Base-by-base conservation (phyloP, 2,329 filamentous ascomycete genomes). In the Chrysosporium queenslandicum region DNA sequence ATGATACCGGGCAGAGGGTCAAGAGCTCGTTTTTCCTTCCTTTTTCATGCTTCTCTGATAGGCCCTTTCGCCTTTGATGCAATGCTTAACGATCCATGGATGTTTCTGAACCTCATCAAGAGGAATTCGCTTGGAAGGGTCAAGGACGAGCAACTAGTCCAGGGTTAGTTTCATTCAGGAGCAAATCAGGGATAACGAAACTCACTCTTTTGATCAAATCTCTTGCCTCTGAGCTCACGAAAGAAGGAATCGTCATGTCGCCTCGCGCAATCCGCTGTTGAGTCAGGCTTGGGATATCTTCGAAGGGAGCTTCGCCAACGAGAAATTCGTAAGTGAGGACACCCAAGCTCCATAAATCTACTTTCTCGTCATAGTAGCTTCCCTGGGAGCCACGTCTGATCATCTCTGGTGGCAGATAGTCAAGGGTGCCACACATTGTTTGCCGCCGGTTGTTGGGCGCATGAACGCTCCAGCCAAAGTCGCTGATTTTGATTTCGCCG, bases 361-460 rank as follows among this genome's bases (percentile, higher is more conserved):
- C 87, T 74, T 96, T 97, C 66, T 96, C 90, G 55, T 81, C 86
- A 71, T 97, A 97, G 65, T 79, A 94, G 71, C 92, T 94, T 63
- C 92, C 87, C 60, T 83, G 80, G 60, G 79, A 78, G 41, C 87
- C 85, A 3, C 83, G 80, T 68, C 85, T 87, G 68, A 97, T 80
- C 92, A 98, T 98, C 81, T 98, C 92, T 3, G 92, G 92, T 2
- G 92, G 92, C 14, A 98, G 80, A 69, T 98, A 98, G 71, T 98
- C 92, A 39, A 97, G 80, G 16, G 92, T 98, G 58, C 92, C 92
- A 68, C 92, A 98, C 81, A 97, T 90, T 52, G 92, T 98, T 64
- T 90, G 85, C 56, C 92, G 79, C 60, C 92, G 77, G 72, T 91
- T 94, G 70, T 94, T 96, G 25, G 92, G 92, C 4, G 92, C 92